Evolutionary conservation across 169 alveolate species (phyloP).

Genomic region (Eimeria acervulina): DNA sequence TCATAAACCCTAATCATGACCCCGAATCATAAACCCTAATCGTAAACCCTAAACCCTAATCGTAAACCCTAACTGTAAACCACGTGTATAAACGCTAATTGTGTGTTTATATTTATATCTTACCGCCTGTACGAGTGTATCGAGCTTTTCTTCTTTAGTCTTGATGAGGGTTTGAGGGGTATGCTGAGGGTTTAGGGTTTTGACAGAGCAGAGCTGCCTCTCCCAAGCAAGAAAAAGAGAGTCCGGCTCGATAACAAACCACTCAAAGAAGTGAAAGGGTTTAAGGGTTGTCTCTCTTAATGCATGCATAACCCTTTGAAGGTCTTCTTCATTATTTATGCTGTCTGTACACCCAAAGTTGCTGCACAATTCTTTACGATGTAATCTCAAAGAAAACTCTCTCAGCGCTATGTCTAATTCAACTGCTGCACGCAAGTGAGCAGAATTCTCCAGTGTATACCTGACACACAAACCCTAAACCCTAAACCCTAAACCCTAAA

Average conservation of each 20-base stretch:
- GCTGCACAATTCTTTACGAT: slow-evolving; percentile 83
- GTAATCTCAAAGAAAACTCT: slow-evolving; percentile 90
- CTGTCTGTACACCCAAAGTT: slow-evolving; percentile 83
- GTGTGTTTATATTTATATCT: neutral
- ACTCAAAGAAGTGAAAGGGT: slow-evolving; percentile 85
- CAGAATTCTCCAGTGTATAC: slow-evolving; percentile 89
- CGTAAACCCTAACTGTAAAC: no score
- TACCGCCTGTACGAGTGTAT: neutral
- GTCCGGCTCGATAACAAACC: slow-evolving; percentile 81
- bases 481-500: slow-evolving; percentile 50
- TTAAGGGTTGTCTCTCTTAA: slow-evolving; percentile 83
- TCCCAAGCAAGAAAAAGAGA: slow-evolving; percentile 36
- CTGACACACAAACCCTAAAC: slow-evolving; percentile 29
- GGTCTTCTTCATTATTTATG: slow-evolving; percentile 90
- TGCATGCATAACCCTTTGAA: slow-evolving; percentile 88
- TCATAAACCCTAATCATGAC: neutral
- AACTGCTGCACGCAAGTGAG: slow-evolving; percentile 93
- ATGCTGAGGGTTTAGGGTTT: neutral
- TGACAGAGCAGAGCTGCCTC: slow-evolving; percentile 5
- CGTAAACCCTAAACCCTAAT: no score
- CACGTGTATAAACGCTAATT: no score
- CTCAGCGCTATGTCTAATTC: slow-evolving; percentile 91
- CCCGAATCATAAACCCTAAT: neutral
- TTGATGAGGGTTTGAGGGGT: neutral
- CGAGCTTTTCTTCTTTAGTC: neutral